phyloP scores from a whole-genome alignment of 169 alveolate species.

The Cryptosporidium canis region DNA sequence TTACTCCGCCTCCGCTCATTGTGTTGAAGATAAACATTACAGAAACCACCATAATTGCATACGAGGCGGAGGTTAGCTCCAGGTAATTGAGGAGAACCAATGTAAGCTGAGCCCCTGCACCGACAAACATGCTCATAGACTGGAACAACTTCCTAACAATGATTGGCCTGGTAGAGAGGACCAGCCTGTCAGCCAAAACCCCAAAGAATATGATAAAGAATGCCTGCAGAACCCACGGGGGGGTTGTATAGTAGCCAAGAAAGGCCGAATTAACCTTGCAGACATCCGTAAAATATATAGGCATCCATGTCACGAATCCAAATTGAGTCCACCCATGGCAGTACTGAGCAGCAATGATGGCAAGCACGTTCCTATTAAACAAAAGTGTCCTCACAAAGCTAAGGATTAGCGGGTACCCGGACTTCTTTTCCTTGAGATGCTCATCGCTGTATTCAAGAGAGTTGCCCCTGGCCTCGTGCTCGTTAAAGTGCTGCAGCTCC shows the following conservation, averaged over 20 bases:
- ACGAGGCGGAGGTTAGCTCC: conserved; percentile 18
- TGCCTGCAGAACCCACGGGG: conserved; percentile 68
- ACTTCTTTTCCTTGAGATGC: neutral
- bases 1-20: conserved; percentile 72
- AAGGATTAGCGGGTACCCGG: neutral
- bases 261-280: conserved; percentile 6
- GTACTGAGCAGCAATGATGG: conserved; percentile 54
- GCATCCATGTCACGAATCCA: conserved; percentile 72
- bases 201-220: conserved; percentile 55
- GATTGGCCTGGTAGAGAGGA: conserved; percentile 3
- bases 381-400: neutral
- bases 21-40: conserved; percentile 67
- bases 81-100: neutral
- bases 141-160: conserved; percentile 47
- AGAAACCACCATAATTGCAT: conserved; percentile 30
- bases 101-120: conserved; percentile 19
- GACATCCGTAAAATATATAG: conserved; percentile 55
- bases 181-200: conserved; percentile 23
- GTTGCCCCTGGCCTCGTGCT: neutral
- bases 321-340: conserved; percentile 71
- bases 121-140: conserved; percentile 56
- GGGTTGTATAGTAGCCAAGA: conserved; percentile 60
- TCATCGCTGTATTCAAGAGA: neutral
- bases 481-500: neutral
- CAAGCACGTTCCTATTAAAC: conserved; percentile 10